These are phyloP conservation scores for Neofusicoccum parvum DNA, from an alignment of 2,329 filamentous ascomycete genomes.

Conservation along the genomic window DNA sequence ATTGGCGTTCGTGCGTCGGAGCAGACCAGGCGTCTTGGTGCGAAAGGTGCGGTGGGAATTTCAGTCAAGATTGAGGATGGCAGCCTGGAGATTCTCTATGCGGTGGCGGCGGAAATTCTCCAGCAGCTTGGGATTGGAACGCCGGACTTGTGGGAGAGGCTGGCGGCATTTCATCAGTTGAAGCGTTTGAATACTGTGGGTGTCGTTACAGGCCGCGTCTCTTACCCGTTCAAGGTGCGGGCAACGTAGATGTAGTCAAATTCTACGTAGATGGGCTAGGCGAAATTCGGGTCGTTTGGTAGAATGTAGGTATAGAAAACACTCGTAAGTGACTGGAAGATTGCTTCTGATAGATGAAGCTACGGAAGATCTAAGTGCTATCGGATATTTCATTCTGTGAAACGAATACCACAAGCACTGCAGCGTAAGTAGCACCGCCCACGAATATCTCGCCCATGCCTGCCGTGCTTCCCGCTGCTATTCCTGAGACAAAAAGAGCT, in stretches of 20 bases:
- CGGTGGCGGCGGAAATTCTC: slow-evolving; percentile 48
- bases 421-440: background rate
- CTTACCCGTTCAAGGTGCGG: slow-evolving; percentile 14
- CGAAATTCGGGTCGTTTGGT: too few species aligned
- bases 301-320: too few species aligned
- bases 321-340: too few species aligned
- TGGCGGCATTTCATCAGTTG: slow-evolving; percentile 39
- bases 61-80: slow-evolving; percentile 55
- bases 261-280: too few species aligned
- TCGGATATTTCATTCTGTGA: background rate
- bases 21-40: slow-evolving; percentile 37
- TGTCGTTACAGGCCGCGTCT: slow-evolving; percentile 38
- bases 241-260: too few species aligned
- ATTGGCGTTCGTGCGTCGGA: slow-evolving; percentile 46
- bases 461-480: background rate
- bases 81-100: slow-evolving; percentile 47
- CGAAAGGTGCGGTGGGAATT: slow-evolving; percentile 45
- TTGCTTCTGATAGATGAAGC: too few species aligned
- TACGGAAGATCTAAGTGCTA: too few species aligned
- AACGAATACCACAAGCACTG: background rate
- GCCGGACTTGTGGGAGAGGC: slow-evolving; percentile 29
- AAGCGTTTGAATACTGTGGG: slow-evolving; percentile 43
- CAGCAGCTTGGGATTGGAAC: slow-evolving; percentile 46
- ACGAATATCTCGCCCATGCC: background rate
- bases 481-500: background rate